Conservation (phyloP, 2,329 filamentous ascomycete species). For the Gaeumannomyces tritici region DNA sequence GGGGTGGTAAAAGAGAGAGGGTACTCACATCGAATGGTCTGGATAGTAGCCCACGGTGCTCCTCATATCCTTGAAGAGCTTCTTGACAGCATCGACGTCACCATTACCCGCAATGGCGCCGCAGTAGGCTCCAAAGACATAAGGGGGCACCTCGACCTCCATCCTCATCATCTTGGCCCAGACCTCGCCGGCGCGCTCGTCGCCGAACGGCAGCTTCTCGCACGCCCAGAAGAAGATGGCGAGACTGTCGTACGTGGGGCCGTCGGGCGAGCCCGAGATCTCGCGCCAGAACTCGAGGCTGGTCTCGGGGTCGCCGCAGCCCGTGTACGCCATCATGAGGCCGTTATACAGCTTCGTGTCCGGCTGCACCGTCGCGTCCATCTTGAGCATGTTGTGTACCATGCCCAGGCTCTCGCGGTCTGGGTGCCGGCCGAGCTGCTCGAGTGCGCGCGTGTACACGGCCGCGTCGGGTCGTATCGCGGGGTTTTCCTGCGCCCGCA, state of each 20-base stretch:
- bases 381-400: constrained; percentile 88
- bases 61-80: constrained; percentile 57
- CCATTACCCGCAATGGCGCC: constrained; percentile 67
- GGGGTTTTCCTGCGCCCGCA: constrained; percentile 66
- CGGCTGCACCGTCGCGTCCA: constrained; percentile 72
- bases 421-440: constrained; percentile 54
- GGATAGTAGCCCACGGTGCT: constrained; percentile 56
- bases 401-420: constrained; percentile 55
- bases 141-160: constrained; percentile 67
- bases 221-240: constrained; percentile 74
- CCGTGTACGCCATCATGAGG: constrained; percentile 76
- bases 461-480: constrained; percentile 58
- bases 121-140: constrained; percentile 68
- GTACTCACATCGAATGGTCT: constrained; percentile 61
- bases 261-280: constrained; percentile 75
- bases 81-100: constrained; percentile 57
- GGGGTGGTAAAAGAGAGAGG: constrained; percentile 2
- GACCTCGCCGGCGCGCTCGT: constrained; percentile 53
- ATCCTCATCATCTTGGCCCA: constrained; percentile 64
- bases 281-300: constrained; percentile 77
- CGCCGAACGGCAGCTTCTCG: constrained; percentile 49
- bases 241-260: constrained; percentile 73
- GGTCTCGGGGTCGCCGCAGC: constrained; percentile 53
- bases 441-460: constrained; percentile 70
- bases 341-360: constrained; percentile 72